Conservation (phyloP, 2,329 filamentous ascomycete species). For the Clonostachys solani region DNA sequence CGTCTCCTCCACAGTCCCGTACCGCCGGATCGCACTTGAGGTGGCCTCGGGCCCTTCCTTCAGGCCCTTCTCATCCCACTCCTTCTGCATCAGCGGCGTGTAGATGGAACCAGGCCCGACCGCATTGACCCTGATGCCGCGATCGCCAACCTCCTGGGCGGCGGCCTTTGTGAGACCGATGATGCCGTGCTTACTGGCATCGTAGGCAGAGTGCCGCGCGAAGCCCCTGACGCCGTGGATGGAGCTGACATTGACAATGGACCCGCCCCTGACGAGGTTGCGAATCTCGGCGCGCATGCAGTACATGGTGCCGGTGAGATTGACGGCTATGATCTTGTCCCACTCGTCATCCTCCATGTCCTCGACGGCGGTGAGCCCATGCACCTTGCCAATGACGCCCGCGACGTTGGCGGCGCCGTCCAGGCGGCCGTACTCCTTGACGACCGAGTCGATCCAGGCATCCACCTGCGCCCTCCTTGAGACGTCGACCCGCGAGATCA, state of each 20-base stretch:
- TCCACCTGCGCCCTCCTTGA: constrained; percentile 41
- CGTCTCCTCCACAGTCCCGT: constrained; percentile 42
- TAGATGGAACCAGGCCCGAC: constrained; percentile 41
- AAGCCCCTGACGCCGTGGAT: constrained; percentile 38
- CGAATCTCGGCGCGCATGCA: constrained; percentile 37
- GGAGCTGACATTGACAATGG: constrained; percentile 54
- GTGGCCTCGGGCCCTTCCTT: constrained; percentile 34
- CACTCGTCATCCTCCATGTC: constrained; percentile 40
- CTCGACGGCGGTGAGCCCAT: constrained; percentile 28
- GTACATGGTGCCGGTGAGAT: constrained; percentile 44
- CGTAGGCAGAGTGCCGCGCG: constrained; percentile 22
- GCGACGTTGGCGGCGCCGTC: constrained; percentile 51
- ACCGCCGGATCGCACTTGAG: constrained; percentile 32
- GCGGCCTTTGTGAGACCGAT: constrained; percentile 24
- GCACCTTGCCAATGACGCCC: constrained; percentile 39
- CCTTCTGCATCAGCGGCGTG: constrained; percentile 41
- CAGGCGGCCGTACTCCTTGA: constrained; percentile 41
- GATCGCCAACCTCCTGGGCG: constrained; percentile 26
- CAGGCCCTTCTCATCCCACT: constrained; percentile 25
- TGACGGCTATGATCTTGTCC: constrained; percentile 39
- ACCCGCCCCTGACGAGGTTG: constrained; percentile 43
- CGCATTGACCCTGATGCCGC: constrained; percentile 37
- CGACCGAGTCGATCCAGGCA: constrained; percentile 36
- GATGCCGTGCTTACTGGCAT: constrained; percentile 26
- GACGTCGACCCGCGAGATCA: constrained; percentile 37